Conservation (phyloP, 352 stramenopile species). For the Globisporangium apiculatum region DNA sequence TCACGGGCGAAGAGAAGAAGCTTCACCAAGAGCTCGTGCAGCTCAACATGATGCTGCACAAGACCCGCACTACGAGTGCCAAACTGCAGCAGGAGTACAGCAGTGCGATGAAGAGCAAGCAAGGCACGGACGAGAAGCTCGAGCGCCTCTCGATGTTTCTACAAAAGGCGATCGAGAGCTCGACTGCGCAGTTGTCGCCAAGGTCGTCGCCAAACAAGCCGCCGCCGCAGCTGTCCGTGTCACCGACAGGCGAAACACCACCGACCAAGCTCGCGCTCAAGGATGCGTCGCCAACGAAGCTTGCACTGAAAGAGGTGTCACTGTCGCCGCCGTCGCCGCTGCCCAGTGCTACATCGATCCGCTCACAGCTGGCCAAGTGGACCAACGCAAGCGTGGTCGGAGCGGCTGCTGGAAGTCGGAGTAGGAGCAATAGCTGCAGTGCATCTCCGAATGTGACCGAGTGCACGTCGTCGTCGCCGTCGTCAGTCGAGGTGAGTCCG, state of each 20-base stretch:
- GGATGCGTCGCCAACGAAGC: conserved; percentile 9
- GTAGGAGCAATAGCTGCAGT: not conserved
- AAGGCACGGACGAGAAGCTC: conserved; percentile 45
- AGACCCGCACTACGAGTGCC: conserved; percentile 24
- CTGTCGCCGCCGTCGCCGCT: not conserved
- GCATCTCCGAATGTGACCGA: not conserved
- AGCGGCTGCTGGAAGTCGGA: not conserved
- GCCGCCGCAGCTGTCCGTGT: not conserved
- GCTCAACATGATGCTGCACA: conserved; percentile 29
- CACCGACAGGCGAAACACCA: conserved; percentile 9
- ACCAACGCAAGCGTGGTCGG: not conserved
- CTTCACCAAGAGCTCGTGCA: conserved; percentile 40
- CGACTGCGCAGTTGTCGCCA: not conserved
- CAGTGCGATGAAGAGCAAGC: conserved; percentile 35
- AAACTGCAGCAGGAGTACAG: conserved; percentile 49
- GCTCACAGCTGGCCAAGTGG: conserved; percentile 1
- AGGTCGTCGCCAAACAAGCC: conserved; percentile 3
- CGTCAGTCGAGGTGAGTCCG: not conserved
- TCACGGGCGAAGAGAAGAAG: conserved; percentile 45
- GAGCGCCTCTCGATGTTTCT: conserved; percentile 49
- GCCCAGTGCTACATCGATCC: not conserved
- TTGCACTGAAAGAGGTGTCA: not conserved
- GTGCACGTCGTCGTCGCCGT: not conserved
- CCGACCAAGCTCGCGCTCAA: not conserved
- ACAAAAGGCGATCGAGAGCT: conserved; percentile 25